These are phyloP conservation scores for Nakazawaea laoshanensis DNA, from an alignment of 805 yeast genomes.

Conservation along the genomic window DNA sequence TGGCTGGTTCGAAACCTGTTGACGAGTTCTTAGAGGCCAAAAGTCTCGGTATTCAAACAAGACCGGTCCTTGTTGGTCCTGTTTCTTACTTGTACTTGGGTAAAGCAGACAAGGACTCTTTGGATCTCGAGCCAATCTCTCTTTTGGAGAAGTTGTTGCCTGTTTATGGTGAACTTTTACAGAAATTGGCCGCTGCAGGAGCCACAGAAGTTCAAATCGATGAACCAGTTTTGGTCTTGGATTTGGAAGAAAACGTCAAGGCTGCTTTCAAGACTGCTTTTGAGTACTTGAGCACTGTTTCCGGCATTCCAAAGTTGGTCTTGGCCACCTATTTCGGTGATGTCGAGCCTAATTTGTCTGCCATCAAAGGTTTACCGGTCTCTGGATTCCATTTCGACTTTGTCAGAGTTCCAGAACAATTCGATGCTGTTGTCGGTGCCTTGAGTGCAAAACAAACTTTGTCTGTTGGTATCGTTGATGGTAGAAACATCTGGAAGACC, in stretches of 20 bases:
- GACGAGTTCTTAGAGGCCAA: conserved; percentile 98
- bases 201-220: conserved; percentile 93
- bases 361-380: conserved; percentile 86
- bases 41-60: conserved; percentile 90
- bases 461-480: conserved; percentile 96
- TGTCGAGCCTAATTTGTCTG: conserved; percentile 90
- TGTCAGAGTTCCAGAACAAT: conserved; percentile 93
- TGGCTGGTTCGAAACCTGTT: conserved; percentile 93
- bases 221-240: conserved; percentile 95
- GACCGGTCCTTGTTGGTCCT: conserved; percentile 97
- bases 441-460: conserved; percentile 65
- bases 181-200: conserved; percentile 88
- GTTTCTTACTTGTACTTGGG: conserved; percentile 91
- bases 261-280: conserved; percentile 85
- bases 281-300: conserved; percentile 60
- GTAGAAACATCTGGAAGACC: conserved; percentile 99
- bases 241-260: conserved; percentile 77
- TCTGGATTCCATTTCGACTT: conserved; percentile 95
- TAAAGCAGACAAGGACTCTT: conserved; percentile 97
- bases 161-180: conserved; percentile 82
- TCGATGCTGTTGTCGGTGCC: conserved; percentile 68
- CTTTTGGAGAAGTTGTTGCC: conserved; percentile 87
- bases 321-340: conserved; percentile 97
- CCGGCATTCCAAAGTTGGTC: conserved; percentile 68
- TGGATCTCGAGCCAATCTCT: conserved; percentile 88